Evolutionary conservation across 2,329 filamentous ascomycete genomes (phyloP), one percentile per base, ranked within the genome.

Genomic region (Claviceps humidiphila): DNA sequence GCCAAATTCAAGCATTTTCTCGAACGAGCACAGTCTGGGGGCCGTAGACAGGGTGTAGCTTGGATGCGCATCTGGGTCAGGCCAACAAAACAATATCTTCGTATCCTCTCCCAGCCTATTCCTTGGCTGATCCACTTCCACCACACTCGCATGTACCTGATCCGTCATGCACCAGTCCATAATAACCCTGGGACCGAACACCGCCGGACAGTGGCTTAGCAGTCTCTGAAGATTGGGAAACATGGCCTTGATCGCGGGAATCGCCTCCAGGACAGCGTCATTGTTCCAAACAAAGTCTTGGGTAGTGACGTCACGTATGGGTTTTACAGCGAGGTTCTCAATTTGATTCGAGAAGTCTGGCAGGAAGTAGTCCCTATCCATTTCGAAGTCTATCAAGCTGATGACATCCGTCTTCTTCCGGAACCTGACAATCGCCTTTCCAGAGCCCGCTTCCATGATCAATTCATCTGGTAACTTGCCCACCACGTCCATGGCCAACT

Each of bases 401-500:
- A 68, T 49, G 1, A 71, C 53, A 41, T 71, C 69, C 0, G 57
- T 57, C 0, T 64, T 51, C 4, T 58, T 55, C 49, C 67, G 64
- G 51, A 66, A 69, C 6, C 54, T 54, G 5, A 70, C 54, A 1
- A 58, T 51, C 3, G 60, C 60, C 4, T 63, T 57, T 7, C 58
- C 59, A 4, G 57, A 53, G 3, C 51, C 56, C 16, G 44, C 49
- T 2, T 64, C 58, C 1, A 72, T 59, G 30, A 37, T 49, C 26
- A 71, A 54, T 13, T 61, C 55, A 9, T 30, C 26, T 30, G 26
- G 26, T 30, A 30, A 30, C 26, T 9, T 9, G 26, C 26, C 26
- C 26, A 30, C 26, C 8, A 30, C 26, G 26, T 30, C 26, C 26
- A 30, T 30, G 26, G 2, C 26, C 8, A 30, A 9, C 26, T 30